A percentile compares a stretch with the other conserved stretches of the same genome.
Conservation (phyloP, 2,329 filamentous ascomycete species). For the Talaromyces atroroseus region DNA sequence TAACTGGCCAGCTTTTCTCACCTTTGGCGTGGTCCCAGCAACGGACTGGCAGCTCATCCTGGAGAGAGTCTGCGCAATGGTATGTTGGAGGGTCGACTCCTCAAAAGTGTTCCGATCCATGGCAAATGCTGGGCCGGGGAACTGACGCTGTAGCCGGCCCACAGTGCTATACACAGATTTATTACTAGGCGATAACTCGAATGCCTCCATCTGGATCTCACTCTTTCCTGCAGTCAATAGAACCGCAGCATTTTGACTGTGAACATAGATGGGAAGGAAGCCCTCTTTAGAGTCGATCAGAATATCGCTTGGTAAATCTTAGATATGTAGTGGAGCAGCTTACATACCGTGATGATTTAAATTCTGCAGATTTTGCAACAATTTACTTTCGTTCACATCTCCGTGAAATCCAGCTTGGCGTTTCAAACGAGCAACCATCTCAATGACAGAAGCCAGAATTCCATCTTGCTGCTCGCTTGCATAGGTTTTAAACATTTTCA, state of each 20-base stretch:
- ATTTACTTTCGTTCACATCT: constrained; percentile 11
- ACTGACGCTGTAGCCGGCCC: constrained; percentile 31
- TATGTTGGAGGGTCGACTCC: constrained; percentile 9
- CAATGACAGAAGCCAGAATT: constrained; percentile 10
- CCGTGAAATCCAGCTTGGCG: constrained; percentile 11
- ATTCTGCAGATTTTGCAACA: neutral
- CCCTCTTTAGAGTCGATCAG: constrained; percentile 10
- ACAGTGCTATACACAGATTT: constrained; percentile 31
- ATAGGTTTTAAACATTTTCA: constrained; percentile 18
- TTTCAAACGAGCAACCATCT: constrained; percentile 17
- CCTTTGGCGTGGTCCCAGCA: constrained; percentile 29
- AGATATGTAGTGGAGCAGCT: neutral
- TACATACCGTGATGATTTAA: neutral
- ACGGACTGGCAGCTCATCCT: constrained; percentile 33
- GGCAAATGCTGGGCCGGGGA: neutral
- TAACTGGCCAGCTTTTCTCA: constrained; percentile 34
- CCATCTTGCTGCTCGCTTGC: constrained; percentile 5
- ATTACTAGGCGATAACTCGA: constrained; percentile 44
- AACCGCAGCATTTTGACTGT: constrained; percentile 45
- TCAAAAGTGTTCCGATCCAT: neutral
- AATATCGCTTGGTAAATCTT: neutral
- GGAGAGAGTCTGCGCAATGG: constrained; percentile 29
- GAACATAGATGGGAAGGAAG: constrained; percentile 37
- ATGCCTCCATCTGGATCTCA: constrained; percentile 33
- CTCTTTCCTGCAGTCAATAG: constrained; percentile 29